Base-by-base conservation (phyloP, 768 basidiomycete species). In the Mycena vulgaris region DNA sequence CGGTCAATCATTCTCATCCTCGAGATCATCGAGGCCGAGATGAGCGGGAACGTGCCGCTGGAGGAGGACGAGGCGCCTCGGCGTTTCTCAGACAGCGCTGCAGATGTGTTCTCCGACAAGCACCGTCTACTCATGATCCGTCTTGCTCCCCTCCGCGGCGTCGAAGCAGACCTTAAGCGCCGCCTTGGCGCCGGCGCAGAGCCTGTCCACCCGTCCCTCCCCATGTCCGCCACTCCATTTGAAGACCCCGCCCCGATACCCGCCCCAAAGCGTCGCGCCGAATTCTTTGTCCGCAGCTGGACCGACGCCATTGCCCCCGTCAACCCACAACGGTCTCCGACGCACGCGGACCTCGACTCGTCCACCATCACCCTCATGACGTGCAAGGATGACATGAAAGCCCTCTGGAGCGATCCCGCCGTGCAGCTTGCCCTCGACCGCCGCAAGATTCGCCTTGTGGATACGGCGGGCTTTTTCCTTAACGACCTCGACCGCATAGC, bases 401-500 rank as follows among this genome's bases (percentile, higher is more conserved):
- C 88, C 2, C 83, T 95, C 0, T 93, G 93, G 92, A 77, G 79
- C 23, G 90, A 93, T 73, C 78, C 75, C n/a, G 76, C 82, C 37
- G 84, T 93, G 19, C 86, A 84, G 61, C 78, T 82, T 6, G 82
- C 88, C 25, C 74, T 93, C 39, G 83, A 80, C 63, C 83, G 82
- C 61, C 80, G 85, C 42, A 82, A 79, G 58, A 75, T 92, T 25
- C 83, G 85, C 30, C 78, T 93, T 37, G 88, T 89, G 30, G 92
- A 93, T 66, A 86, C 89, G 0, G 88, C 91, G 3, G 89, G 88
- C 60, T 93, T 94, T 76, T 94, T 94, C 78, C 78, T 95, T 71
- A 86, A 91, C 73, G 88, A 93, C 68, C 77, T 93, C 17, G 86
- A 88, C 47, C 89, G 92, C 17, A 89, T 95, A 10, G 89, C 92